Evolutionary conservation across 306 rosid species (phyloP), one percentile per base, ranked within the genome.

Genomic region (Hippophae rhamnoides): DNA sequence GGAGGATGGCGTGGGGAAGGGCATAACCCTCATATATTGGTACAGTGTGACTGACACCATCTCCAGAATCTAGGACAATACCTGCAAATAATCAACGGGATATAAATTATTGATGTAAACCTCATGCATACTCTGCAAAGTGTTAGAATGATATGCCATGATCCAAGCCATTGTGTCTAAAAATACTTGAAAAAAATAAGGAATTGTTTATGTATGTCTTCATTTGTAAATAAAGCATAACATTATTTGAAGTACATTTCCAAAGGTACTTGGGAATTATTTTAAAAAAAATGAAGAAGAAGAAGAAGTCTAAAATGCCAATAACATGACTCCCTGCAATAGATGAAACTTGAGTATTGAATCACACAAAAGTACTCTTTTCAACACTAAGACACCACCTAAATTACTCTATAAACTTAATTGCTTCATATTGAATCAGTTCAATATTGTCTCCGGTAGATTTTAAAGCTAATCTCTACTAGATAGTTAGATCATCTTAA

Each of bases 11-110:
- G 57, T 87, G 95, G 13, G 90, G 95, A 52, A 86, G 95, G 62
- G 92, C 90, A 74, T 86, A 81, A 11, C 86, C 92, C 77, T 86
- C 95, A 53, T 89, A 86, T 41, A 89, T 86, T 57, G 92, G 95
- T 23, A 86, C 95, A 6, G 95, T 86, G 67, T 86, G 97, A 58
- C 97, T 89, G 14, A 86, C 97, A 76, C 87, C 95, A 76, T 89
- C 90, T 74, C 92, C 95, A 49, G 95, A 84, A 77, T 86, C 95
- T 43, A 84, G 73, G 61, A 87, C 96, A 13, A 88, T 88, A 74
- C 96, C 93, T 88, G 65, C 66, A 72, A 41, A 46, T 54, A 47
- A 61, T 31, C 38, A 4, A 2, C 2, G 38, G 38, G 38, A 31
- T 31, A 31, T 31, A 31, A 31, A 31, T 31, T 31, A 31, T 2